Conservation (phyloP, 768 basidiomycete genomes). For the Lentinula edodes region DNA sequence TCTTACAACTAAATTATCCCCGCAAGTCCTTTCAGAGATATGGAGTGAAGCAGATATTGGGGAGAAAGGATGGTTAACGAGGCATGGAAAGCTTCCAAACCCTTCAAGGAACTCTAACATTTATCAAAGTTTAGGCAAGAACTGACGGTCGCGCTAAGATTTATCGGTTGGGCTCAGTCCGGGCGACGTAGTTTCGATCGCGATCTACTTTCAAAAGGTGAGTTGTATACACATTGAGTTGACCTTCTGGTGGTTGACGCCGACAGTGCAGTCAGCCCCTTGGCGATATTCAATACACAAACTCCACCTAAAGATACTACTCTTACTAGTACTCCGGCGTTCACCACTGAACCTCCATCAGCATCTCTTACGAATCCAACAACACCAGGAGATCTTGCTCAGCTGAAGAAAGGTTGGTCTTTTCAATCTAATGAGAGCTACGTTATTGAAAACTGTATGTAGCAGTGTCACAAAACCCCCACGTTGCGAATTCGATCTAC, state of each 20-base stretch:
- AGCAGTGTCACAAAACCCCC: not conserved
- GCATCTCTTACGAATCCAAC: not conserved
- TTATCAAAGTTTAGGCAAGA: conserved; percentile 37
- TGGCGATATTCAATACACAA: conserved; percentile 23
- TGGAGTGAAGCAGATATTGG: conserved; percentile 63
- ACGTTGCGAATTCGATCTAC: not conserved
- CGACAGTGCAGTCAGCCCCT: conserved; percentile 43
- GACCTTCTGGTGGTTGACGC: not conserved
- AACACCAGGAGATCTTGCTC: not conserved
- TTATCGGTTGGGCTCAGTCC: conserved; percentile 63
- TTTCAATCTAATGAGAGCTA: conserved; percentile 21
- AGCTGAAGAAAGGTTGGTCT: conserved; percentile 65
- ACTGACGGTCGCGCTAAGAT: conserved; percentile 51
- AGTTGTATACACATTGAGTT: conserved; percentile 4
- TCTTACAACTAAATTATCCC: conserved; percentile 45
- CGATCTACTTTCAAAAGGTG: conserved; percentile 42
- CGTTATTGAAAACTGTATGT: not conserved
- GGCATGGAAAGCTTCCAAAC: not conserved
- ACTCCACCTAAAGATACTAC: conserved; percentile 17
- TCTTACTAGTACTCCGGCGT: conserved; percentile 9
- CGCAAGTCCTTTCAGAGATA: conserved; percentile 49
- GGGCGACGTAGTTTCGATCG: conserved; percentile 33
- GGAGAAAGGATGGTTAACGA: conserved; percentile 35
- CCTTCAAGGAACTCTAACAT: not conserved
- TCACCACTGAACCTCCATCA: not conserved